phyloP scores from a whole-genome alignment of 2,329 filamentous ascomycete species.

The Aspergillus clavatus region DNA sequence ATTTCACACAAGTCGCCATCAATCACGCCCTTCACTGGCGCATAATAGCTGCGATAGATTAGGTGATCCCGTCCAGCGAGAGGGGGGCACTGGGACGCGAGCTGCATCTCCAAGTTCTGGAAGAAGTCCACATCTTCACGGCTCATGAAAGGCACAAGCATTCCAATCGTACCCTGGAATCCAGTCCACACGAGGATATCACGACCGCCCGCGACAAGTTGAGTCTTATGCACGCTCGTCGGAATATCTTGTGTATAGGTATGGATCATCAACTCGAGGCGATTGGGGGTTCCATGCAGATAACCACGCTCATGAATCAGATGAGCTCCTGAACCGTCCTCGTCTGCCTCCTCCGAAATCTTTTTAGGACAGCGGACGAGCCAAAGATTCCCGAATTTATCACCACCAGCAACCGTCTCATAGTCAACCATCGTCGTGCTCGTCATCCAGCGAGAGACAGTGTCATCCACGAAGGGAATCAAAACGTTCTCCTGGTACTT shows the following conservation, averaged over 20 bases:
- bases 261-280: slow-evolving; percentile 79
- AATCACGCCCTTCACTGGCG: slow-evolving; percentile 91
- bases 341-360: slow-evolving; percentile 82
- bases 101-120: slow-evolving; percentile 83
- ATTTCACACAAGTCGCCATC: slow-evolving; percentile 95
- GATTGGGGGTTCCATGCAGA: slow-evolving; percentile 80
- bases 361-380: slow-evolving; percentile 82
- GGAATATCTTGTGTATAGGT: slow-evolving; percentile 90
- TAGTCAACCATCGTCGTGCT: slow-evolving; percentile 94
- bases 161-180: slow-evolving; percentile 87
- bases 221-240: slow-evolving; percentile 82
- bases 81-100: slow-evolving; percentile 80
- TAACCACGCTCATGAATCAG: slow-evolving; percentile 87
- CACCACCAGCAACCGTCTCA: slow-evolving; percentile 87
- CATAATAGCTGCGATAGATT: slow-evolving; percentile 93
- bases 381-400: slow-evolving; percentile 98
- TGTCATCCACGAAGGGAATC: slow-evolving; percentile 90
- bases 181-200: slow-evolving; percentile 92
- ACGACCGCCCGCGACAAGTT: slow-evolving; percentile 83
- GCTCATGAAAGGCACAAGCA: slow-evolving; percentile 84
- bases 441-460: slow-evolving; percentile 83
- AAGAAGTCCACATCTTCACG: slow-evolving; percentile 98
- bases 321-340: slow-evolving; percentile 84
- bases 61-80: slow-evolving; percentile 90
- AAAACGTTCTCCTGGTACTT: slow-evolving; percentile 87